Percentiles rank a stretch among this genome's conserved stretches.
Conservation (phyloP, 768 basidiomycete genomes). For the Leucocoprinus leucothites region DNA sequence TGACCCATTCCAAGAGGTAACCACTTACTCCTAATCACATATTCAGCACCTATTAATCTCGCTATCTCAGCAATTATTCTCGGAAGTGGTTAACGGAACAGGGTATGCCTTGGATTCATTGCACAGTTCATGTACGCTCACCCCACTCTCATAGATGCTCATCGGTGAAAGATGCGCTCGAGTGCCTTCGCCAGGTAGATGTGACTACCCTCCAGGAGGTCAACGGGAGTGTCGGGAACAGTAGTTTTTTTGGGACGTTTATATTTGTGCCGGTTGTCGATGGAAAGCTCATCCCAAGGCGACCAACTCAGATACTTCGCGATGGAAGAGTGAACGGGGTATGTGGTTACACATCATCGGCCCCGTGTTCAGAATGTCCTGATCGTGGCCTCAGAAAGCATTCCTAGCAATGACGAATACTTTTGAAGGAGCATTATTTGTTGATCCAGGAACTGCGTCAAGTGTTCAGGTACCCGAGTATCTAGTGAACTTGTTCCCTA, state of each 20-base stretch:
- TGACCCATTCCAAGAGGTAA: conserved; percentile 36
- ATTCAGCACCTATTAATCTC: not conserved
- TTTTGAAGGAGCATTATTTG: conserved; percentile 35
- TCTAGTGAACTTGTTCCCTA: conserved; percentile 36
- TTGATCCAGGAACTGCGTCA: conserved; percentile 23
- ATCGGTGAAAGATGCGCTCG: conserved; percentile 27
- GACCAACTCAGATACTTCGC: conserved; percentile 35
- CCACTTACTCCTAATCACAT: not conserved
- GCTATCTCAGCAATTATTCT: not conserved
- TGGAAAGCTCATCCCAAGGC: conserved; percentile 40
- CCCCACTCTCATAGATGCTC: conserved; percentile 35
- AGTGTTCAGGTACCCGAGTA: conserved; percentile 28
- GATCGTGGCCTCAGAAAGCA: conserved; percentile 19
- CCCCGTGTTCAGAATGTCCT: no score
- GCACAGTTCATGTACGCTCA: no score
- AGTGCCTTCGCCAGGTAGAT: conserved; percentile 37
- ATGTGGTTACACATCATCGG: conserved; percentile 7
- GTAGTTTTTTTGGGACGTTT: conserved; percentile 39
- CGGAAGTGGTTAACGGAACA: not conserved
- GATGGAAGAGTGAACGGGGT: conserved; percentile 42
- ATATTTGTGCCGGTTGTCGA: conserved; percentile 48
- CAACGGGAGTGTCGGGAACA: conserved; percentile 28
- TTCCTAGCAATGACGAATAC: conserved; percentile 37
- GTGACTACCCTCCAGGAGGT: conserved; percentile 26
- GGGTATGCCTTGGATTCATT: not conserved